Percentiles rank a stretch among this genome's conserved stretches.
Evolutionary conservation across 257 asterid species (phyloP).

Genomic region (Scutellaria minor): DNA sequence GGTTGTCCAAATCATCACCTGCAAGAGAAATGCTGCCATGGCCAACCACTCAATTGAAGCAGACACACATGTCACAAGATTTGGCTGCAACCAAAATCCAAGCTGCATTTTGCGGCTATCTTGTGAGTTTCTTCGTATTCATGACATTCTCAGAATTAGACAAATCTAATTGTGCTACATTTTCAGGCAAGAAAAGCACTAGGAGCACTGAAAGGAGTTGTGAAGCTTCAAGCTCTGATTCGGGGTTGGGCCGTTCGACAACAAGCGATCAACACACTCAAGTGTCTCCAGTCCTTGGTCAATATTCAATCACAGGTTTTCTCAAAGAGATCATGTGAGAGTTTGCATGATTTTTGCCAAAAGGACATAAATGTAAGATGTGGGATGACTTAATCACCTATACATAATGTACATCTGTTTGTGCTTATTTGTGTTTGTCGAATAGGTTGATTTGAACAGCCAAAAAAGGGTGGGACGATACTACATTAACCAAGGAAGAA

Average conservation of each 20-base stretch:
- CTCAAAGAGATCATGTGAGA: constrained; percentile 59
- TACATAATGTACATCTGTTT: too few relatives aligned
- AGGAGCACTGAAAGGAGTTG: constrained; percentile 82
- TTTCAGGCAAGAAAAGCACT: constrained; percentile 89
- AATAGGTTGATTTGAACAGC: constrained; percentile 70
- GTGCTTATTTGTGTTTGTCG: too few relatives aligned
- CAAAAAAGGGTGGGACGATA: constrained; percentile 84
- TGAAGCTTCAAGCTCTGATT: constrained; percentile 89
- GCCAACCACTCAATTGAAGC: constrained; percentile 25
- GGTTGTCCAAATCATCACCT: constrained; percentile 41
- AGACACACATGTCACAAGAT: constrained; percentile 28
- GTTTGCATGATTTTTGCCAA: constrained; percentile 48
- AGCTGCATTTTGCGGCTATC: constrained; percentile 78
- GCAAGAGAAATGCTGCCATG: constrained; percentile 43
- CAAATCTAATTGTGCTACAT: not conserved
- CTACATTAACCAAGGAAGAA: constrained; percentile 67
- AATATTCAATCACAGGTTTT: constrained; percentile 81
- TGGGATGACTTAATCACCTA: too few relatives aligned
- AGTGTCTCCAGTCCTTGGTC: constrained; percentile 81
- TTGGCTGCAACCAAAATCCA: constrained; percentile 73
- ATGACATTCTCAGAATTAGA: too few relatives aligned
- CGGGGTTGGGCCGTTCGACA: constrained; percentile 93
- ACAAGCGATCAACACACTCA: constrained; percentile 82
- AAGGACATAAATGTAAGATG: constrained; percentile 72
- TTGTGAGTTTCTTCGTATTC: constrained; percentile 73